Evolutionary conservation across 140 eudicot genomes (phyloP).

Genomic region (Senecio squalidus): DNA sequence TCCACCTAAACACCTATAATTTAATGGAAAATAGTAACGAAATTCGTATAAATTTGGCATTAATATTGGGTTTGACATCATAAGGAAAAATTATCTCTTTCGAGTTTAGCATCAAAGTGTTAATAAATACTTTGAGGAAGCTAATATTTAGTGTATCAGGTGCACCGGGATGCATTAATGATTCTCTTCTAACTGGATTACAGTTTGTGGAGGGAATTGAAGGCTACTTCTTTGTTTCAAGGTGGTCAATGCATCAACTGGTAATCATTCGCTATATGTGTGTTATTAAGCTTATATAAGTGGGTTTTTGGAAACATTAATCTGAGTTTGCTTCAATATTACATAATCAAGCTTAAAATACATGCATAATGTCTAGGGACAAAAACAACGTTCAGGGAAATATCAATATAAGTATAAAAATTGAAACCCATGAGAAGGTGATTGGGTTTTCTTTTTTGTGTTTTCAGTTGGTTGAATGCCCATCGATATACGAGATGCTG

Average conservation of each 20-base stretch:
- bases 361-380: not conserved
- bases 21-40: too few species aligned
- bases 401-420: not conserved
- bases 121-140: not conserved
- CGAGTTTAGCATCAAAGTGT: not conserved
- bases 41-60: too few species aligned
- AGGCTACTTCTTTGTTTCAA: slow-evolving; percentile 79
- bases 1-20: too few species aligned
- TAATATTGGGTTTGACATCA: too few species aligned
- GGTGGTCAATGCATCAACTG: slow-evolving; percentile 99
- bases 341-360: not conserved
- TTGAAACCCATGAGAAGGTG: not conserved
- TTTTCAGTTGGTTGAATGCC: slow-evolving; percentile 78
- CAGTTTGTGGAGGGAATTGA: slow-evolving; percentile 95
- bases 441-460: slow-evolving; percentile 1
- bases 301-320: not conserved
- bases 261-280: slow-evolving; percentile 33
- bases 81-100: not conserved
- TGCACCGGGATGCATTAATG: slow-evolving; percentile 95
- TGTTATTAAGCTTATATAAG: not conserved
- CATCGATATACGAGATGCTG: slow-evolving; percentile 87
- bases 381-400: too few species aligned
- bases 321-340: not conserved
- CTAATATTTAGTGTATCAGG: slow-evolving; percentile 37
- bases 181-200: slow-evolving; percentile 79